phyloP scores from a whole-genome alignment of 306 rosid species.

The Psophocarpus tetragonolobus region DNA sequence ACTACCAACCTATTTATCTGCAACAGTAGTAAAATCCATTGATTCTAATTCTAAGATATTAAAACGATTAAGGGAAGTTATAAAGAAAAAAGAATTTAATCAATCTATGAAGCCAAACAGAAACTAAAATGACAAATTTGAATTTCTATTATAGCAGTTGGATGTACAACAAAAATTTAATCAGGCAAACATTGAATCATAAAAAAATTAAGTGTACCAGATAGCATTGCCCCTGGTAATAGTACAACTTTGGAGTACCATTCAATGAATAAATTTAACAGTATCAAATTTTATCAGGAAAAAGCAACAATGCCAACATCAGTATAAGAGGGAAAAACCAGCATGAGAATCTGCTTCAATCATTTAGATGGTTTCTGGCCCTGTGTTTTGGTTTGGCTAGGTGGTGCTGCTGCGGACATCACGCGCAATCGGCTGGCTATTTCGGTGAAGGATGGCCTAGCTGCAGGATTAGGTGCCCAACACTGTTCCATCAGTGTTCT shows the following conservation, averaged over 20 bases:
- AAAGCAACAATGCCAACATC: background rate
- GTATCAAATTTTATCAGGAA: background rate
- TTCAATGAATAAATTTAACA: constrained; percentile 28
- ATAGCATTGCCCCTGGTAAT: constrained; percentile 18
- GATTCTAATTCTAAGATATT: background rate
- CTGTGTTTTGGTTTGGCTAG: constrained; percentile 56
- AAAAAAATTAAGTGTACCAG: constrained; percentile 14
- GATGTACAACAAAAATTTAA: constrained; percentile 16
- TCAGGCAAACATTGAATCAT: background rate
- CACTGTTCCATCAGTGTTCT: constrained; percentile 83
- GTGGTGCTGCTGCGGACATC: constrained; percentile 69
- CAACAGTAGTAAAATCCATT: background rate
- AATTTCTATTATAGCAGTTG: background rate
- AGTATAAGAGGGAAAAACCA: background rate
- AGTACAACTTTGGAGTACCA: constrained; percentile 16
- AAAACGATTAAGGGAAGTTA: background rate
- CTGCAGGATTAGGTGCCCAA: constrained; percentile 84
- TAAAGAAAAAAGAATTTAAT: background rate
- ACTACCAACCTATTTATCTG: too few species aligned
- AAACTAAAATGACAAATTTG: constrained; percentile 6
- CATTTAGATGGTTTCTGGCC: constrained; percentile 44
- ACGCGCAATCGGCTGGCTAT: constrained; percentile 69
- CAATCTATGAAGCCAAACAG: background rate
- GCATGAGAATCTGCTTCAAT: constrained; percentile 1
- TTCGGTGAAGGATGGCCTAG: constrained; percentile 78